Evolutionary conservation across 176 grass and related monocot genomes (phyloP).

Genomic region (Rhipidocladum racemiflorum): DNA sequence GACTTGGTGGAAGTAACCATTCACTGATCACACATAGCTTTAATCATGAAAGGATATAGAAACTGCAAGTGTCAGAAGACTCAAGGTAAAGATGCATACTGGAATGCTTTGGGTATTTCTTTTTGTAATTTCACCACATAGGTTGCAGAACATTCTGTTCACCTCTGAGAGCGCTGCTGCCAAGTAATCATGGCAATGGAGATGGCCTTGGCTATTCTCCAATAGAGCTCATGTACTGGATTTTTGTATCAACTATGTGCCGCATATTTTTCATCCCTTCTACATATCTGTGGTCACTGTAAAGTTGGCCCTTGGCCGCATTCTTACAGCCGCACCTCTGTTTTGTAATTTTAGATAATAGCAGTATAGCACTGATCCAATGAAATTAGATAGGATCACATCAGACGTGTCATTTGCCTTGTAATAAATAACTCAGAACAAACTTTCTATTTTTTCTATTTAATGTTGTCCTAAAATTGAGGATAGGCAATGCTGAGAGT

Average conservation of each 20-base stretch:
- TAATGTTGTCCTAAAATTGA: not conserved
- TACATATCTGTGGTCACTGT: not conserved
- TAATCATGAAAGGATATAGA: constrained; percentile 10
- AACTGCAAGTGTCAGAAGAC: not conserved
- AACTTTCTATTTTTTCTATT: not conserved
- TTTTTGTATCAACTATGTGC: not conserved
- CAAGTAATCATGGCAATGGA: not conserved
- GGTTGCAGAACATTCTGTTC: not conserved
- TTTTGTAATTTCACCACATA: constrained; percentile 3
- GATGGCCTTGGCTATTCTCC: not conserved
- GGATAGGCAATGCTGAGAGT: not conserved
- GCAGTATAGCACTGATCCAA: not conserved
- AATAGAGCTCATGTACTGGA: too few relatives aligned
- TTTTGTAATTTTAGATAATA: not conserved
- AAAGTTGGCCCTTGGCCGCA: not conserved
- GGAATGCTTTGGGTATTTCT: not conserved
- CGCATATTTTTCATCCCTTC: not conserved
- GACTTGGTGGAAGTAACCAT: not conserved
- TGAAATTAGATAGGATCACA: not conserved
- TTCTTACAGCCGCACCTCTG: not conserved
- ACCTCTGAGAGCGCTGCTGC: not conserved
- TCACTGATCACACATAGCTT: not conserved
- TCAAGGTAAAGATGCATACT: not conserved
- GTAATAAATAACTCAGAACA: not conserved
- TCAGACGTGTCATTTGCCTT: not conserved